These are phyloP conservation scores for Symbiodinium natans DNA, from an alignment of 73 alveolate genomes.

Conservation along the genomic window DNA sequence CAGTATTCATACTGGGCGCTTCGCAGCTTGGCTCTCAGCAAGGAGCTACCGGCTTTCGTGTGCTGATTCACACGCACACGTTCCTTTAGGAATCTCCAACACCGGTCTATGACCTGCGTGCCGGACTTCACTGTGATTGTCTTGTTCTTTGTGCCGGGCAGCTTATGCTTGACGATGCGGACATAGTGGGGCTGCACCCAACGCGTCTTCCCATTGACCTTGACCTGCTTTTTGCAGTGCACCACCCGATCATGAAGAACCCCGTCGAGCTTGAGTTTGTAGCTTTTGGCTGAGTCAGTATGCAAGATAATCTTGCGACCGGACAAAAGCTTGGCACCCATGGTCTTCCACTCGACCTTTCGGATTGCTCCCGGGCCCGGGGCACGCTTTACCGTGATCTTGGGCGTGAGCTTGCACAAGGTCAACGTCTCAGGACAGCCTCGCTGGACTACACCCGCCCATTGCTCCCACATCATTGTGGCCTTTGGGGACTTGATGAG, in stretches of 20 bases:
- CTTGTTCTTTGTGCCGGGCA: not conserved
- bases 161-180: not conserved
- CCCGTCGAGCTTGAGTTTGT: not conserved
- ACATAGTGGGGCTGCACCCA: not conserved
- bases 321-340: not conserved
- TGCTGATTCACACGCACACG: not conserved
- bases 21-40: not conserved
- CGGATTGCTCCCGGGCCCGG: constrained; percentile 34
- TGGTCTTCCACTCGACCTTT: not conserved
- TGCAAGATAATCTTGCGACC: not conserved
- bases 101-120: not conserved
- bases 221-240: constrained; percentile 9
- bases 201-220: constrained; percentile 10
- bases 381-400: not conserved
- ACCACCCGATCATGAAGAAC: not conserved
- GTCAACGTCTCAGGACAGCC: constrained; percentile 1
- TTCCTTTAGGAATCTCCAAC: not conserved
- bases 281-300: constrained; percentile 1
- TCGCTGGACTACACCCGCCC: constrained; percentile 18
- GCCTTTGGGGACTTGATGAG: too few relatives aligned
- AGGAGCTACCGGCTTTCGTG: not conserved
- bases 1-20: not conserved
- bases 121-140: not conserved
- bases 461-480: constrained; percentile 34
- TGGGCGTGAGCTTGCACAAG: not conserved